Base-by-base conservation (phyloP, 1,139 yeast genomes). In the Hansenula sp. region DNA sequence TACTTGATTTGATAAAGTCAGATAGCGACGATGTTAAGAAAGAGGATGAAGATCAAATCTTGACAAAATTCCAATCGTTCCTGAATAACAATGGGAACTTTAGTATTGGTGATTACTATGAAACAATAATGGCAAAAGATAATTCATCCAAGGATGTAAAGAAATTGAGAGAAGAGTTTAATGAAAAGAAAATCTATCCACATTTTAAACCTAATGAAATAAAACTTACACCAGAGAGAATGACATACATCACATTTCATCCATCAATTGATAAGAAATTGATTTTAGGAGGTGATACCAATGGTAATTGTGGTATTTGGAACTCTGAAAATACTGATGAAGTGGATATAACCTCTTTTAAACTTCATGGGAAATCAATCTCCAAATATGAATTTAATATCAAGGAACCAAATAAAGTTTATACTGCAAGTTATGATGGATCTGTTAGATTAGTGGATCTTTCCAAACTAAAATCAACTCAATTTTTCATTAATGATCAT, bases 261-360 rank as follows among this genome's bases (percentile, higher is more conserved):
- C 96, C 97, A 0, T 64, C 85, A 0, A 61, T 60, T 2, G 72
- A 71, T 1, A 79, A 80, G 49, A 70, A 85, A 47, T 58, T 92
- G 4, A 71, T 88, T 3, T 60, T 86, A 32, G 97, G 90, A 0
- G 97, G 97, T 36, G 97, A 92, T 61, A 86, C 89, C 18, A 66
- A 69, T 16, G 97, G 97, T 7, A 75, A 80, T 48, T 63, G 89
- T 38, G 97, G 97, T 0, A 70, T 90, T n/a, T 92, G 97, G 97
- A 81, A 90, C 31, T 82, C 85, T 2, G 78, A 71, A 31, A 69
- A 67, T 12, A 60, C 61, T 18, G 71, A 65, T 9, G 71, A 68
- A 11, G 61, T 61, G 2, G 78, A 79, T 22, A 76, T 86, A 1
- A 65, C 81, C 1, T 75, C 78, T 19, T 72, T 89, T 46, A 81